phyloP scores from a whole-genome alignment of 1,284 basidiomycete genomes.

The Veloporphyrellus conicus region DNA sequence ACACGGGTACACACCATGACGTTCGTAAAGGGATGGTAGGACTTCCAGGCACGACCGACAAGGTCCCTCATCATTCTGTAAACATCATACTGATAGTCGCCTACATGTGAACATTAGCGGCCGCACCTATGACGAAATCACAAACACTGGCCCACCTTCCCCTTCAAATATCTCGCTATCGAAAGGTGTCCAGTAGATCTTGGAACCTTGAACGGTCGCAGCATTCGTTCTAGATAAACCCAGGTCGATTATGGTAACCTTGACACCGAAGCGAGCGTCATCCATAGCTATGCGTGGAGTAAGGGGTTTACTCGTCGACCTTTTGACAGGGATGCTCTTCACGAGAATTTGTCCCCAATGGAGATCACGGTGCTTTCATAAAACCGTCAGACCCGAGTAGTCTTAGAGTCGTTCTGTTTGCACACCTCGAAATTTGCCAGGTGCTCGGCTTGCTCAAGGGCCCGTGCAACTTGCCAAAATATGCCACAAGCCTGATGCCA shows the following conservation, averaged over 20 bases:
- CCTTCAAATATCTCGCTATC: constrained; percentile 83
- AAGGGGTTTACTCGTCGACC: constrained; percentile 24
- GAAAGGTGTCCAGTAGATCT: constrained; percentile 68
- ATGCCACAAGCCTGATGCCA: constrained; percentile 87
- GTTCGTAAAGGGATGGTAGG: constrained; percentile 78
- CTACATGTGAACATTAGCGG: constrained; percentile 33
- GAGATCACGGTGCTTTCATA: constrained; percentile 83
- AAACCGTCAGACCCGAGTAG: constrained; percentile 9
- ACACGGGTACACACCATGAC: constrained; percentile 63
- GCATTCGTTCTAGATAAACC: constrained; percentile 83
- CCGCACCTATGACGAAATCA: neutral
- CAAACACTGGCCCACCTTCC: constrained; percentile 49
- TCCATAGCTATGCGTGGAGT: constrained; percentile 51
- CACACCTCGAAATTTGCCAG: constrained; percentile 81
- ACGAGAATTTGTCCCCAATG: constrained; percentile 98
- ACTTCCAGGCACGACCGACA: constrained; percentile 63
- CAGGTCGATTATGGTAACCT: constrained; percentile 88
- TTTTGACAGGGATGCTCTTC: constrained; percentile 43
- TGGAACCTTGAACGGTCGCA: constrained; percentile 41
- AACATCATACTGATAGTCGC: constrained; percentile 92
- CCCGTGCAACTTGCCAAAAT: constrained; percentile 84
- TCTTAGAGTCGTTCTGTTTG: neutral
- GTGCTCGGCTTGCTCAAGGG: constrained; percentile 76
- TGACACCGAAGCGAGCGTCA: constrained; percentile 55
- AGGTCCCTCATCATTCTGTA: constrained; percentile 82